Conservation (phyloP, 768 basidiomycete genomes). For the Pleurotus ostreatus region DNA sequence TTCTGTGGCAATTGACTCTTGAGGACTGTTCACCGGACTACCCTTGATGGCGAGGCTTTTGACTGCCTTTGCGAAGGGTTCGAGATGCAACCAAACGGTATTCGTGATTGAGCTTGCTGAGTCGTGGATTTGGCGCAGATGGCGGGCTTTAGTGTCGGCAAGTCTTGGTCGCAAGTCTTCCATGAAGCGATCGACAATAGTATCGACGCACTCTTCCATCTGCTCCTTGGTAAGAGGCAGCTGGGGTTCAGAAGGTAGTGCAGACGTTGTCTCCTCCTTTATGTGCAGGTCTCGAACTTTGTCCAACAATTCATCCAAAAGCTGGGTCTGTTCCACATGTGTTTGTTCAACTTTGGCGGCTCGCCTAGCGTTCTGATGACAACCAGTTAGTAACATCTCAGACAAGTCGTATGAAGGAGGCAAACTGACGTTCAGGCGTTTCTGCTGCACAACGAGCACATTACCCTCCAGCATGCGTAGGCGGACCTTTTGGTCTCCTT, state of each 20-base stretch:
- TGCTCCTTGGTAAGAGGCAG: constrained; percentile 1
- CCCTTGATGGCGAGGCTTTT: neutral
- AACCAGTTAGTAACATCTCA: neutral
- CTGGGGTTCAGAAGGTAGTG: neutral
- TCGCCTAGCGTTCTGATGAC: neutral
- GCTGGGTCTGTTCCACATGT: neutral
- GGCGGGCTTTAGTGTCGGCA: neutral
- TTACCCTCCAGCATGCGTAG: neutral
- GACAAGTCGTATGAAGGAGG: neutral
- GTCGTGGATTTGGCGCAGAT: neutral
- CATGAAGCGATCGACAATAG: neutral
- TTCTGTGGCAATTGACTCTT: neutral
- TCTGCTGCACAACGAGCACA: neutral
- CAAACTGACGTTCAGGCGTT: neutral
- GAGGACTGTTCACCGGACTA: neutral
- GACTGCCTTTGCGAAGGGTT: neutral
- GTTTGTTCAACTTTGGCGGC: neutral
- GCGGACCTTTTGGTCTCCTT: neutral
- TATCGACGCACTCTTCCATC: neutral
- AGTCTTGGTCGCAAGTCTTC: neutral
- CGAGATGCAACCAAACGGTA: neutral
- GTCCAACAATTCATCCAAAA: neutral
- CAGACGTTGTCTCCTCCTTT: neutral
- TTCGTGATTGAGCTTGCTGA: neutral
- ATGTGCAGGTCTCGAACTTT: neutral